These are phyloP conservation scores for Podila epicladia DNA, from an alignment of 192 early-diverging fungal species.

Conservation along the genomic window DNA sequence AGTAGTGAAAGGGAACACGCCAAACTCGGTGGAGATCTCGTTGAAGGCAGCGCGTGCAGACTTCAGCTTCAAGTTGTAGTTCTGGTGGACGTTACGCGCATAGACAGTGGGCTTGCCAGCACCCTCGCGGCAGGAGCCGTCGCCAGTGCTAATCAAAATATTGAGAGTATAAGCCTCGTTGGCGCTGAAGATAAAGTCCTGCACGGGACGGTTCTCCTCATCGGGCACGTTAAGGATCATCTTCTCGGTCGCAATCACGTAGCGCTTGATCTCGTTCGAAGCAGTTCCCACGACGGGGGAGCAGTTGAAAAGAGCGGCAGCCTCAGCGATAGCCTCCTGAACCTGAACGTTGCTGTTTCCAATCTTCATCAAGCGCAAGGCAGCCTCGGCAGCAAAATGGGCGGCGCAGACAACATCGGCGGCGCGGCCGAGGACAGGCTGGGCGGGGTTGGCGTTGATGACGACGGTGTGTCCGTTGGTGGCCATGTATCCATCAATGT, in stretches of 20 bases:
- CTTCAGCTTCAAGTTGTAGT: slow-evolving; percentile 77
- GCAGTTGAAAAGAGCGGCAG: slow-evolving; percentile 72
- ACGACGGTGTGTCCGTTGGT: slow-evolving; percentile 86
- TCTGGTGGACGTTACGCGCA: slow-evolving; percentile 77
- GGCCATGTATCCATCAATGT: slow-evolving; percentile 92
- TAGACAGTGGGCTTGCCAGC: slow-evolving; percentile 68
- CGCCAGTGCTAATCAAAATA: slow-evolving; percentile 72
- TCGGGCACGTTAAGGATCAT: slow-evolving; percentile 65
- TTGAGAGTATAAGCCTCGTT: slow-evolving; percentile 81
- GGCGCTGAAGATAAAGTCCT: slow-evolving; percentile 74
- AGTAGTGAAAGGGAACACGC: slow-evolving; percentile 82
- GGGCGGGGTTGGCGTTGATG: slow-evolving; percentile 68
- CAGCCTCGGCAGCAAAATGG: slow-evolving; percentile 84
- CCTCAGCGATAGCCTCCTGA: slow-evolving; percentile 68
- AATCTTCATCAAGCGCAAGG: slow-evolving; percentile 80
- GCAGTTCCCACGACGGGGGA: slow-evolving; percentile 72
- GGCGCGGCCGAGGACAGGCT: slow-evolving; percentile 69
- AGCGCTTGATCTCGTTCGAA: slow-evolving; percentile 79
- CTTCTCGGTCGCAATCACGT: slow-evolving; percentile 73
- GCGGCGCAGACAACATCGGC: slow-evolving; percentile 88
- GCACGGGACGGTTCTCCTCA: slow-evolving; percentile 61
- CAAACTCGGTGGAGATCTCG: slow-evolving; percentile 66
- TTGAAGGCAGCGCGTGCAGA: slow-evolving; percentile 69
- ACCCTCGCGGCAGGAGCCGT: slow-evolving; percentile 60
- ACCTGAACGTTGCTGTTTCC: slow-evolving; percentile 70